A percentile compares a stretch with the other conserved stretches of the same genome.
Conservation (phyloP, 345 rosid species). For the Lumnitzera littorea region DNA sequence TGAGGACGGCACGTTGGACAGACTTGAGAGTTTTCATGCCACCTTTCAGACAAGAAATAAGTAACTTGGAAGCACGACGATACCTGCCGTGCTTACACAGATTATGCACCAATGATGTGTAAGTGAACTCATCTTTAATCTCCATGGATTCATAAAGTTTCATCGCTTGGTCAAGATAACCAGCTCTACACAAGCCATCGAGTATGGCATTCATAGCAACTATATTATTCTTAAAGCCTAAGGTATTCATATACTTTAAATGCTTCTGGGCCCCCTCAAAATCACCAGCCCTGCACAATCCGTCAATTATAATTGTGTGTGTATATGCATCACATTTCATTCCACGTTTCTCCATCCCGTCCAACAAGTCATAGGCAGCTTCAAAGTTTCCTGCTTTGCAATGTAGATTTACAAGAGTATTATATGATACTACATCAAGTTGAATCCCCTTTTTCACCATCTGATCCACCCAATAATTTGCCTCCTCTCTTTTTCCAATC, state of each 20-base stretch:
- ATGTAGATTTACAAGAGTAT: constrained; percentile 57
- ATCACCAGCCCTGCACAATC: constrained; percentile 58
- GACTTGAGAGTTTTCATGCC: constrained; percentile 59
- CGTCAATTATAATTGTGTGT: constrained; percentile 67
- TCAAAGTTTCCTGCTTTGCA: constrained; percentile 54
- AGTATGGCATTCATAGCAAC: constrained; percentile 61
- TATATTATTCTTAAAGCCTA: constrained; percentile 36
- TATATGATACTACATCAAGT: constrained; percentile 68
- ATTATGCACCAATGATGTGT: constrained; percentile 65
- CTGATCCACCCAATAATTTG: constrained; percentile 20
- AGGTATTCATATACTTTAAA: constrained; percentile 37
- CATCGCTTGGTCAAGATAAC: constrained; percentile 47
- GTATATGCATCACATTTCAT: constrained; percentile 66
- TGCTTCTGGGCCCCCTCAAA: constrained; percentile 44
- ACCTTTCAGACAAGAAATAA: constrained; percentile 50
- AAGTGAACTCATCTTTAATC: constrained; percentile 66
- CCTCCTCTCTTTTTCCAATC: constrained; percentile 42
- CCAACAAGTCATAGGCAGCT: constrained; percentile 42
- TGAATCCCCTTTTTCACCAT: constrained; percentile 29
- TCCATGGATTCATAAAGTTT: constrained; percentile 54
- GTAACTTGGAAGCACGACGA: constrained; percentile 55
- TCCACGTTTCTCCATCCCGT: constrained; percentile 50
- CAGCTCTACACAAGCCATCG: constrained; percentile 66
- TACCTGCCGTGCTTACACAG: constrained; percentile 66
- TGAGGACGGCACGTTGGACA: constrained; percentile 56